phyloP scores from a whole-genome alignment of 352 stramenopile genomes.

The Phytophthora nicotianae region DNA sequence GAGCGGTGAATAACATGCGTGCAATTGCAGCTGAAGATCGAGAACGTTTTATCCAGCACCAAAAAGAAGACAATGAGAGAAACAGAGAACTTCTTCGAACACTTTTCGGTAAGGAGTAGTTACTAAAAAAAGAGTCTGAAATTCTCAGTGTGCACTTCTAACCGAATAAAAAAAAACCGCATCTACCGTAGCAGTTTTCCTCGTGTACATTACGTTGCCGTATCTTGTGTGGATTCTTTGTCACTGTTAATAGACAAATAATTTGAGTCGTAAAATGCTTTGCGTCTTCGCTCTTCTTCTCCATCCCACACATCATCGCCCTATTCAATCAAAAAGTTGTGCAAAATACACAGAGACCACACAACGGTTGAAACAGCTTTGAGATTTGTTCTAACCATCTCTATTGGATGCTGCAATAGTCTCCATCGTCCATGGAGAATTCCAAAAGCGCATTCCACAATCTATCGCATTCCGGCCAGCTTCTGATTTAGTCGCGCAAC shows the following conservation, averaged over 20 bases:
- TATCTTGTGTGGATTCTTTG: not conserved
- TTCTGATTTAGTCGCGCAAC: not conserved
- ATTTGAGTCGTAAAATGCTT: not conserved
- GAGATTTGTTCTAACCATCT: not conserved
- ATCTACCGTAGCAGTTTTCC: not conserved
- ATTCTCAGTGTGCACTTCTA: not conserved
- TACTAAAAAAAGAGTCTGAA: no score
- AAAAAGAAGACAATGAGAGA: slow-evolving; percentile 1
- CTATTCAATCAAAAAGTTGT: not conserved
- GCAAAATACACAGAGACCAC: not conserved
- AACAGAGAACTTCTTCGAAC: not conserved
- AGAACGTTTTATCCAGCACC: not conserved
- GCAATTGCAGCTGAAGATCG: not conserved
- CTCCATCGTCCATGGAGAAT: not conserved
- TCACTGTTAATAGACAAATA: not conserved
- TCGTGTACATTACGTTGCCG: not conserved
- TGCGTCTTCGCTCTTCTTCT: not conserved
- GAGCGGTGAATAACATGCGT: not conserved
- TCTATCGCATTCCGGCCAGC: not conserved
- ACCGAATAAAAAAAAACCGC: not conserved
- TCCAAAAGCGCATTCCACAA: not conserved
- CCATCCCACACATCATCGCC: not conserved
- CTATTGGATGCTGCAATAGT: not conserved
- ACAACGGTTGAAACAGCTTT: not conserved
- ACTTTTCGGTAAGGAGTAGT: not conserved